Conservation (phyloP, 148 eudicot genomes). For the Rheum nobile region DNA sequence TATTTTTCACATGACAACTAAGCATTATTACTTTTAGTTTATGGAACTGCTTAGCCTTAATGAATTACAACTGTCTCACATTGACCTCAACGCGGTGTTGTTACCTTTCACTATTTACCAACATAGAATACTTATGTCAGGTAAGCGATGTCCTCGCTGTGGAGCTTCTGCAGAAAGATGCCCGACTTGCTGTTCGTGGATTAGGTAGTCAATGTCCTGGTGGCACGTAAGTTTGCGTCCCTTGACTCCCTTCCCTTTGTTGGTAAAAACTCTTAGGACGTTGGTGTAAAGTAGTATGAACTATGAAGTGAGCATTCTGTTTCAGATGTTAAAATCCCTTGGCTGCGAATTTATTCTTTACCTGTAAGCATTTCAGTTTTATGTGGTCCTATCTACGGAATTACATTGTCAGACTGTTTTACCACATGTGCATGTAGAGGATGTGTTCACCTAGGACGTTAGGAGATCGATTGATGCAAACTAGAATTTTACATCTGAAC, state of each 20-base stretch:
- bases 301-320: no score
- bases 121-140: conserved; percentile 20
- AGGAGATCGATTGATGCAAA: no score
- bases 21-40: neutral
- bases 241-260: neutral
- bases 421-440: no score
- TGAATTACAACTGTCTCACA: neutral
- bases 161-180: conserved; percentile 92
- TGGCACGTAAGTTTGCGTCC: conserved; percentile 51
- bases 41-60: neutral
- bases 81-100: neutral
- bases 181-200: conserved; percentile 66
- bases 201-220: conserved; percentile 69
- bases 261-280: neutral
- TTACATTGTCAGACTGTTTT: no score
- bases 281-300: neutral
- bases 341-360: neutral
- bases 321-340: no score
- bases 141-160: conserved; percentile 93
- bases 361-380: neutral
- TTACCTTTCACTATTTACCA: conserved; percentile 2
- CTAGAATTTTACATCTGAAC: no score
- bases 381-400: neutral
- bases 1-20: neutral
- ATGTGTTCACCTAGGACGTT: no score